Evolutionary conservation across 257 asterid species (phyloP).

Genomic region (Solanum megistacrolobum): DNA sequence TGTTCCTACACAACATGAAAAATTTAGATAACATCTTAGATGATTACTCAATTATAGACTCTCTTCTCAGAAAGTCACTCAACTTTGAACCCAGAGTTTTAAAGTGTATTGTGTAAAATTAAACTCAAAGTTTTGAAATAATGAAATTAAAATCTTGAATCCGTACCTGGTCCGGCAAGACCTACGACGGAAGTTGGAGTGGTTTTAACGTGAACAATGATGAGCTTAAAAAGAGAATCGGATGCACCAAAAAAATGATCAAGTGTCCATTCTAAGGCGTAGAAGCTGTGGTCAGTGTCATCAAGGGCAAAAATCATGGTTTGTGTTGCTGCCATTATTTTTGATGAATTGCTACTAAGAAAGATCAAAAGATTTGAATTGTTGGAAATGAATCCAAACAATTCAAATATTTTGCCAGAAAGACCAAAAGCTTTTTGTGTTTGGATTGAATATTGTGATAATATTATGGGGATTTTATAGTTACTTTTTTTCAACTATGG

Average conservation of each 20-base stretch:
- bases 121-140: not conserved
- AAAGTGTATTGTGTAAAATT: not conserved
- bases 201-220: constrained; percentile 58
- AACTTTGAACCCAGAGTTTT: not conserved
- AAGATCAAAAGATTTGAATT: not conserved
- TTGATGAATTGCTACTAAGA: not conserved
- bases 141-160: not conserved
- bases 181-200: constrained; percentile 36
- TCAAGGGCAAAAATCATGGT: constrained; percentile 21
- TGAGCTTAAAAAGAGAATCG: constrained; percentile 36
- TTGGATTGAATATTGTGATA: not conserved
- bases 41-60: too few species aligned
- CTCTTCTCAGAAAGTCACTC: too few species aligned
- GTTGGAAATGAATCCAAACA: not conserved
- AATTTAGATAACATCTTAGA: too few species aligned
- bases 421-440: not conserved
- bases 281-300: constrained; percentile 64
- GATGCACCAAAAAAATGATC: constrained; percentile 41
- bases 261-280: constrained; percentile 72
- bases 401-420: not conserved
- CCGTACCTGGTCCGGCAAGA: constrained; percentile 53
- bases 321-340: not conserved
- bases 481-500: not conserved
- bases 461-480: not conserved
- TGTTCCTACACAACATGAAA: not conserved